These are phyloP conservation scores for Gossypium gossypioides DNA, from an alignment of 441 rosid genomes.

Conservation along the genomic window DNA sequence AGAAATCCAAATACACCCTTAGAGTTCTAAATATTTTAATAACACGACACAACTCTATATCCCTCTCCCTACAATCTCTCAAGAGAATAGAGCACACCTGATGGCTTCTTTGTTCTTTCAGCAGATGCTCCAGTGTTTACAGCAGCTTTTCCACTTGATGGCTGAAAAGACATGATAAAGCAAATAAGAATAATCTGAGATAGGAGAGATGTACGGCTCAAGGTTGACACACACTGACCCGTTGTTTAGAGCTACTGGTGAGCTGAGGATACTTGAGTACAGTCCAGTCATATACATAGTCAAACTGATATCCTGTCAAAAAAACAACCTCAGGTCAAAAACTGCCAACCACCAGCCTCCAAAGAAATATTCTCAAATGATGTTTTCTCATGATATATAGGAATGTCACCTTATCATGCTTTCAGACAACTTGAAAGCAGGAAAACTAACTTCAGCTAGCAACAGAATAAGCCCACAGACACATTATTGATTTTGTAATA, in stretches of 20 bases:
- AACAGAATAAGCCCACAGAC: background rate
- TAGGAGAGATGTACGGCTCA: background rate
- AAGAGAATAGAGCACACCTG: constrained; percentile 31
- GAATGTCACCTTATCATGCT: background rate
- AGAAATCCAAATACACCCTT: constrained; percentile 1
- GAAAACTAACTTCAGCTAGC: background rate
- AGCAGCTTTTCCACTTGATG: constrained; percentile 31
- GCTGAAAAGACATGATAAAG: constrained; percentile 19
- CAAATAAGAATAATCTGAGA: background rate
- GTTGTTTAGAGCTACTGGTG: constrained; percentile 46
- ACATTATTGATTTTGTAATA: background rate
- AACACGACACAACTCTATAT: background rate
- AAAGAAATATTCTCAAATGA: background rate
- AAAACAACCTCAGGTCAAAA: background rate
- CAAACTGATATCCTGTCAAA: constrained; percentile 63
- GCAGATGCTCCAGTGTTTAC: constrained; percentile 35
- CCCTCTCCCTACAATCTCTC: constrained; percentile 1
- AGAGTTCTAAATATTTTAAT: background rate
- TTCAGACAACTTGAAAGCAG: background rate
- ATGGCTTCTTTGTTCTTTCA: constrained; percentile 47
- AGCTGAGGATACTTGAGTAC: constrained; percentile 63
- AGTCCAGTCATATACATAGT: constrained; percentile 71
- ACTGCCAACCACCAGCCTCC: background rate
- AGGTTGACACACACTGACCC: constrained; percentile 32
- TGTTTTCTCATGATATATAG: background rate